Evolutionary conservation across 192 early-diverging fungal genomes (phyloP), one percentile per base, ranked within the genome.

Genomic region (Coemansia sp.): DNA sequence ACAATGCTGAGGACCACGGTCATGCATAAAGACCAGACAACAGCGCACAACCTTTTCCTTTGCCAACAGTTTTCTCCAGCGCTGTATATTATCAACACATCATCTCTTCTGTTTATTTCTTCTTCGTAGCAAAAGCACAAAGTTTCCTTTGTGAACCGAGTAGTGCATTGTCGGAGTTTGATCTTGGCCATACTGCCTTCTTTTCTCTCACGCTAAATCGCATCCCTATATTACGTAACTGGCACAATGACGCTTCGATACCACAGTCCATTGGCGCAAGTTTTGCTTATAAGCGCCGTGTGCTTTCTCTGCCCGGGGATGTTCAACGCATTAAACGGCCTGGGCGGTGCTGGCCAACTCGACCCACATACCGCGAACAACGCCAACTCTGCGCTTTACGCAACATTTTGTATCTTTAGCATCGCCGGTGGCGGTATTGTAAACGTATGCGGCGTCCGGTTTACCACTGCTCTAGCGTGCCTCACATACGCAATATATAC

Each of bases 221-320:
- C 55, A 34, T 38, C 41, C 34, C 50, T 69, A 68, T 50, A 66
- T 34, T 32, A 58, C 61, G 21, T 41, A 21, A 12, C n/a, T n/a
- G 27, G n/a, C 2, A 63, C 34, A 44, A 77, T 71, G 78, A 8
- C 67, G 44, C 77, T 63, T 1, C 71, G 82, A 37, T 85, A 86
- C 68, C 85, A 84, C 64, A 87, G 87, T 17, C 87, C 90, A 7
- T 60, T 91, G 58, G 75, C 78, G 4, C 92, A 93, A 77, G 85
- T 93, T 31, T 73, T 89, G 29, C 85, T 92, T 21, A 80, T 90
- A 61, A 86, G 89, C 76, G 78, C 86, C 44, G 87, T 91, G 58
- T 91, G 90, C 75, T 93, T 93, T 77, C 86, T 87, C 59, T 89
- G 90, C 62, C 91, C 91, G 4, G 91, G 91, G 27, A 92, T 93